Percentiles rank a stretch among this genome's conserved stretches.
These are phyloP conservation scores for Colletotrichum navitas DNA, from an alignment of 2,329 filamentous ascomycete genomes.

Conservation along the genomic window DNA sequence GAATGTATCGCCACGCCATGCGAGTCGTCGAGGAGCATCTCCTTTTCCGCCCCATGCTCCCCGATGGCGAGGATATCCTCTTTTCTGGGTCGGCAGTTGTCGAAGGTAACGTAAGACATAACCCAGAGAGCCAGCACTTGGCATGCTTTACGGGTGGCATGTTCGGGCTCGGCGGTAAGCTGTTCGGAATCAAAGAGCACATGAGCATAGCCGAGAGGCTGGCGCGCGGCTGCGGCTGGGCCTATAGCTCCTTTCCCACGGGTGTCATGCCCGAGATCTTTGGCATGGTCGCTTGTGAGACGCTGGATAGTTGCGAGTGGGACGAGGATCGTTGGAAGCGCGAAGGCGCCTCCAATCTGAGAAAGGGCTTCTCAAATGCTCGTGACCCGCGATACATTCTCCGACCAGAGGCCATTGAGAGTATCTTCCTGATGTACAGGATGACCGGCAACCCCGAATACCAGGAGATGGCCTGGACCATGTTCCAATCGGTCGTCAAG, in stretches of 20 bases:
- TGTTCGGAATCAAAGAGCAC: constrained; percentile 57
- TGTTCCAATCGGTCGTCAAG: constrained; percentile 62
- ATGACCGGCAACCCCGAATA: constrained; percentile 62
- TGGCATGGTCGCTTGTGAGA: constrained; percentile 55
- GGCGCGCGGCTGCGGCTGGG: constrained; percentile 64
- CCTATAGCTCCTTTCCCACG: constrained; percentile 60
- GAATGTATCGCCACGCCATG: constrained; percentile 68
- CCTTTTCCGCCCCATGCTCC: constrained; percentile 74
- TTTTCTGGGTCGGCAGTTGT: constrained; percentile 59
- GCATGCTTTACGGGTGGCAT: constrained; percentile 66
- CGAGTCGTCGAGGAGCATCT: constrained; percentile 67
- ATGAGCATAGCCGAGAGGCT: constrained; percentile 59
- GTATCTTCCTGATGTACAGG: constrained; percentile 67
- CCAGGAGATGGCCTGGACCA: constrained; percentile 65
- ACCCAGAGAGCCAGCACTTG: constrained; percentile 59
- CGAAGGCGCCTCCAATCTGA: constrained; percentile 46
- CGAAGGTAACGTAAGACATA: constrained; percentile 38
- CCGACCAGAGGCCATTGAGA: constrained; percentile 65
- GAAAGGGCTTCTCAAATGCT: constrained; percentile 73
- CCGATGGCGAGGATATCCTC: constrained; percentile 72
- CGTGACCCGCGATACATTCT: constrained; percentile 64
- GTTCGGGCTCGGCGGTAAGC: constrained; percentile 61
- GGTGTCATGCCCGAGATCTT: constrained; percentile 68
- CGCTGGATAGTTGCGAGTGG: constrained; percentile 60
- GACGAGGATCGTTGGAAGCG: constrained; percentile 48